A percentile compares a stretch with the other conserved stretches of the same genome.
Conservation (phyloP, 352 stramenopile species). For the Globisporangium sylvaticum region DNA sequence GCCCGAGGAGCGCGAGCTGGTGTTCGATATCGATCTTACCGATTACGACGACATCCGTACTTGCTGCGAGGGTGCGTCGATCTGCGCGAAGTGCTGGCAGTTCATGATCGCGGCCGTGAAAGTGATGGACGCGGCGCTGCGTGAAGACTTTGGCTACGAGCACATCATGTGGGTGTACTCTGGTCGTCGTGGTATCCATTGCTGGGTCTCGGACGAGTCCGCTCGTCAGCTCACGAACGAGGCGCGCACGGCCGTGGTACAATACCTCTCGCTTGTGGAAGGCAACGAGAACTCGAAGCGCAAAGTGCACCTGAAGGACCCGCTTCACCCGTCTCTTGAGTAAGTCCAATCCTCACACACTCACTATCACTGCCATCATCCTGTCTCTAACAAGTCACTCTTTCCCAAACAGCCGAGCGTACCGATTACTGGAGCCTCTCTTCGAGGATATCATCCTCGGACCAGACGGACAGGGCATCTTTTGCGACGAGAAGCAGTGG, state of each 20-base stretch:
- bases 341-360: constrained; percentile 21
- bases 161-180: constrained; percentile 99
- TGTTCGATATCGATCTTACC: constrained; percentile 99
- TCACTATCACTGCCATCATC: not conserved
- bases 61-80: constrained; percentile 90
- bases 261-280: constrained; percentile 95
- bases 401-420: constrained; percentile 66
- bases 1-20: constrained; percentile 94
- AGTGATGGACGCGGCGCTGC: constrained; percentile 88
- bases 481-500: constrained; percentile 88
- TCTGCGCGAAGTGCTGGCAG: constrained; percentile 95
- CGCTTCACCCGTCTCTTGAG: constrained; percentile 93
- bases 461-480: constrained; percentile 89
- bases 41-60: constrained; percentile 99
- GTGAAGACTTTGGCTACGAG: constrained; percentile 98
- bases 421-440: constrained; percentile 92
- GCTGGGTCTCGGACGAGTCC: constrained; percentile 97
- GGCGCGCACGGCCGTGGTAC: constrained; percentile 93
- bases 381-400: not conserved
- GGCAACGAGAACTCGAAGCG: constrained; percentile 85
- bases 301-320: constrained; percentile 90
- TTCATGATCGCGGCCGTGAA: constrained; percentile 98
- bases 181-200: constrained; percentile 98
- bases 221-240: constrained; percentile 95
- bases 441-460: constrained; percentile 91